Evolutionary conservation across 805 yeast species (phyloP).

Genomic region (Kodamaea lidongshanica): DNA sequence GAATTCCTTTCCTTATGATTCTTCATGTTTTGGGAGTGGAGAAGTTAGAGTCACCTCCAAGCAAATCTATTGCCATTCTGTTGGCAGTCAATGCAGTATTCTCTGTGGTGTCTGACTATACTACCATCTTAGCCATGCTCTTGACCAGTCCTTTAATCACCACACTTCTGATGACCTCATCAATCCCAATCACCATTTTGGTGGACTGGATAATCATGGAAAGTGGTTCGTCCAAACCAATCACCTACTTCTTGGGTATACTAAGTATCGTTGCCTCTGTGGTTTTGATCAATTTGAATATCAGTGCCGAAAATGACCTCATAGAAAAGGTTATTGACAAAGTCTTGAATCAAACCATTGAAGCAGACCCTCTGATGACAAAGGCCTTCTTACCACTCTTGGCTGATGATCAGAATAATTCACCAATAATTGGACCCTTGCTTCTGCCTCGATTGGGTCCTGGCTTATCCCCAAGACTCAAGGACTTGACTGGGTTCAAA

Average conservation of each 20-base stretch:
- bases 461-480: constrained; percentile 6
- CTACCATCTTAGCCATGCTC: constrained; percentile 45
- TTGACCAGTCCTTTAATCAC: constrained; percentile 50
- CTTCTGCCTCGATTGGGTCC: constrained; percentile 5
- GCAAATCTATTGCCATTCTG: constrained; percentile 24
- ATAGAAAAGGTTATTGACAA: constrained; percentile 43
- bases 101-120: constrained; percentile 45
- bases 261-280: constrained; percentile 42
- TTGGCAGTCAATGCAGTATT: constrained; percentile 39
- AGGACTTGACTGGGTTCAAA: constrained; percentile 1
- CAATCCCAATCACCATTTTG: constrained; percentile 47
- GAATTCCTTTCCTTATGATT: constrained; percentile 33
- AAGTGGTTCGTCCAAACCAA: constrained; percentile 16
- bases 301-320: constrained; percentile 39
- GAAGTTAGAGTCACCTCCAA: constrained; percentile 37
- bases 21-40: constrained; percentile 37
- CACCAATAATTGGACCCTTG: constrained; percentile 6
- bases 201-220: constrained; percentile 39
- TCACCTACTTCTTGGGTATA: constrained; percentile 42
- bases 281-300: constrained; percentile 38
- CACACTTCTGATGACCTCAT: constrained; percentile 45
- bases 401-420: constrained; percentile 9
- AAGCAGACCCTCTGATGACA: constrained; percentile 39
- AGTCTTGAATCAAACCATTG: constrained; percentile 43
- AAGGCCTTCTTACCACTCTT: constrained; percentile 44